Evolutionary conservation across 352 stramenopile genomes (phyloP), one percentile per base, ranked within the genome.

Genomic region (Phytophthora cactorum): DNA sequence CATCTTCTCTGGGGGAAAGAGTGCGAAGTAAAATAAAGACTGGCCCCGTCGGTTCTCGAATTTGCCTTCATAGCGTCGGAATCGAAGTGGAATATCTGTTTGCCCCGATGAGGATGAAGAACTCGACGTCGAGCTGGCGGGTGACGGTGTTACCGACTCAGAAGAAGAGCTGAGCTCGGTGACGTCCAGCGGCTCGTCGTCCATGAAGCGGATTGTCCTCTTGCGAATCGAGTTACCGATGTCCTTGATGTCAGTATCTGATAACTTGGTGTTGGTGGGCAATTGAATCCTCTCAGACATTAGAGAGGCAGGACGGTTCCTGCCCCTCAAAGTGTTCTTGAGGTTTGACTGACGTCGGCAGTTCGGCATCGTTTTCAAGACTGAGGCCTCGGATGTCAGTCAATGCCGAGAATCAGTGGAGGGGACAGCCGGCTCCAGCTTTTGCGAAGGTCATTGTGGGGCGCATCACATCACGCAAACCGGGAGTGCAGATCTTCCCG

Each of bases 1-100:
- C 31, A 61, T 57, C 8, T 69, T 60, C 32, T 65, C 31, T 0
- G 62, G 47, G 1, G 75, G 77, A 50, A 84, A 85, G 29, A 88
- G 63, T 5, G 74, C 45, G 28, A 77, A 74, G 65, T 83, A 84
- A 51, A 74, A 82, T 43, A 88, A 69, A 22, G 51, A 58, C 58
- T 77, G 71, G 2, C 71, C 74, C 41, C 77, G 72, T 28, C 12
- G 25, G 44, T 82, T 88, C 54, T 60, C 63, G 56, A 82, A 74
- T 29, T 66, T 81, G 36, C 77, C 73, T 27, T 85, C 75, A 31
- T 60, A 60, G 14, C 73, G 66, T 17, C 71, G 72, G 46, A 84
- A 66, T 11, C 72, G 61, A 28, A 61, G 28, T 27, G 74, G 68
- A 15, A 82, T 64, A 32, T 68, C 46, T 9, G 25, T 9, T 7